Evolutionary conservation across 1,284 basidiomycete species (phyloP).

Genomic region (Trametes sp.): DNA sequence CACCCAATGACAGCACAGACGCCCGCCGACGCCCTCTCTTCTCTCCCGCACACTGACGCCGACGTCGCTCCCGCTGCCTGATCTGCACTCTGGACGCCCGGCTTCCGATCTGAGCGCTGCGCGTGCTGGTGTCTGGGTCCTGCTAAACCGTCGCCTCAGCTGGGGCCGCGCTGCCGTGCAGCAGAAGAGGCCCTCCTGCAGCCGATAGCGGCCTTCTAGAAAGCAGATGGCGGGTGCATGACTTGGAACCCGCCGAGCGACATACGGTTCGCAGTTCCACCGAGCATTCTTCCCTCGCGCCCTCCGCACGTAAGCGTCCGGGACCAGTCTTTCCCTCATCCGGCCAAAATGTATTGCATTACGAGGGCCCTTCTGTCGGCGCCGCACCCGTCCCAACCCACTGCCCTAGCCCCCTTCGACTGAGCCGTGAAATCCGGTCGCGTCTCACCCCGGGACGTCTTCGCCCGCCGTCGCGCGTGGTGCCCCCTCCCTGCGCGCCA

Average conservation of each 20-base stretch:
- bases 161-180: neutral
- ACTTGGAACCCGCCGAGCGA: constrained; percentile 14
- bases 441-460: constrained; percentile 15
- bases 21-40: neutral
- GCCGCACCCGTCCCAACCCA: constrained; percentile 11
- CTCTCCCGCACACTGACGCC: neutral
- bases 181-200: neutral
- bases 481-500: neutral
- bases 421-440: constrained; percentile 12
- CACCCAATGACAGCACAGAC: neutral
- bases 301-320: constrained; percentile 19
- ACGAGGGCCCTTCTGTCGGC: constrained; percentile 4
- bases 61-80: neutral
- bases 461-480: neutral
- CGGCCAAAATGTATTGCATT: constrained; percentile 17
- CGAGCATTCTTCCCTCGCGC: constrained; percentile 21
- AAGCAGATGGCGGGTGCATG: constrained; percentile 12
- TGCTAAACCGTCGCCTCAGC: constrained; percentile 7
- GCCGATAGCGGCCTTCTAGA: constrained; percentile 22
- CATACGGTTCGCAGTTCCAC: constrained; percentile 16
- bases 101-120: constrained; percentile 12
- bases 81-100: neutral
- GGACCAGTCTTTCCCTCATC: constrained; percentile 15
- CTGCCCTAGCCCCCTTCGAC: neutral
- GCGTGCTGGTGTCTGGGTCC: constrained; percentile 3